Base-by-base conservation (phyloP, 768 basidiomycete species). In the Amanita molliuscula region DNA sequence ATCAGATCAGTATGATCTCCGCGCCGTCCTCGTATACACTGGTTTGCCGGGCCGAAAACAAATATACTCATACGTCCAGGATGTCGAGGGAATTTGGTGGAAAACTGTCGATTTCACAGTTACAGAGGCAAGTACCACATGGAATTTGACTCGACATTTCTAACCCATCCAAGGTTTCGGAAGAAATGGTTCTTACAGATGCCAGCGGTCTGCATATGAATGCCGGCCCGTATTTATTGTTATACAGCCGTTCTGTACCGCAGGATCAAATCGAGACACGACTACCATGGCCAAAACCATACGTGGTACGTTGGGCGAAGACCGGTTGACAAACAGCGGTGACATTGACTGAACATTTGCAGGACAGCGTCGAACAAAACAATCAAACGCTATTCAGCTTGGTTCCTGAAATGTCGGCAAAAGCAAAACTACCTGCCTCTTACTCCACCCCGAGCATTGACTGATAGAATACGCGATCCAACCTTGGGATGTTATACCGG, bases 31-130 rank as follows among this genome's bases (percentile, higher is more conserved):
- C 34, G 70, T 88, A 41, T 84, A 89, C 55, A 86, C 84, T 9
- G 88, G 88, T 4, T 65, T 88, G 28, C 82, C 79, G 36, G 88
- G 88, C 7, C 71, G 89, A 41, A 86, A 76, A 50, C 84, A 88
- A 56, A 67, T 87, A 7, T 88, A 88, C 60, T 84, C 84, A 5
- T 92, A 89, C 54, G 78, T 88, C 10, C 76, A 81, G 52, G 76
- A 81, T 50, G 62, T 61, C 25, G 72, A 77, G 38, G 81, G 74
- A 4, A 65, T 61, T 3, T 92, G 88, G 88, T 91, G 86, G 85
- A 90, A 86, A 65, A 83, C 80, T 2, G 71, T 84, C 6, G 89
- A 89, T 56, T 76, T 77, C 51, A 65, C 68, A 9, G 82, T 88
- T 2, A 79, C 76, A 1, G 77, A 85, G 74, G 88, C 80, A 53